phyloP scores from a whole-genome alignment of 441 rosid genomes.

The Eruca vesicaria region DNA sequence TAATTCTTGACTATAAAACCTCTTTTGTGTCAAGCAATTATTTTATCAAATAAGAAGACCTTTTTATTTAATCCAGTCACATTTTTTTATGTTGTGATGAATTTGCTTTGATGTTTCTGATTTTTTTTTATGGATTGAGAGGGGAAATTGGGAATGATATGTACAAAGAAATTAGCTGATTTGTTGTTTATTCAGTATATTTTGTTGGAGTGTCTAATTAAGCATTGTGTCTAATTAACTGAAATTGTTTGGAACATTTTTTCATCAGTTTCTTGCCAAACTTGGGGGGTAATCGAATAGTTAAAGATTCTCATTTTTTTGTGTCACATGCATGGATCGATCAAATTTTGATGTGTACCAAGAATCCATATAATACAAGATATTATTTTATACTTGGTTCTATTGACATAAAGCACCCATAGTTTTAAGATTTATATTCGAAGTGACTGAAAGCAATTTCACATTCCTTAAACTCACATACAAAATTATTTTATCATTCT shows the following conservation, averaged over 20 bases:
- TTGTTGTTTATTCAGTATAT: conserved; percentile 18
- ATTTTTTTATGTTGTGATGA: conserved; percentile 37
- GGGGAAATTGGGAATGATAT: conserved; percentile 17
- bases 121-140: conserved; percentile 27
- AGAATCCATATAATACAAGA: not conserved
- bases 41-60: conserved; percentile 16
- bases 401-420: conserved; percentile 17
- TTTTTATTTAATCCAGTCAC: conserved; percentile 26
- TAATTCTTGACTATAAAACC: conserved; percentile 27
- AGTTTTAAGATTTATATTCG: conserved; percentile 7
- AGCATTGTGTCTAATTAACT: conserved; percentile 32
- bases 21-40: conserved; percentile 32
- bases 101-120: conserved; percentile 31
- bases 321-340: not conserved
- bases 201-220: conserved; percentile 26
- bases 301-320: not conserved
- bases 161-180: conserved; percentile 36
- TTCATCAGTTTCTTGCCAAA: not conserved
- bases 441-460: conserved; percentile 31
- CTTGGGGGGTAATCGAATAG: conserved; percentile 7
- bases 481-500: not conserved
- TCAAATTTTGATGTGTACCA: conserved; percentile 1
- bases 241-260: conserved; percentile 1
- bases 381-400: not conserved
- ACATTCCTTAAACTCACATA: conserved; percentile 5